phyloP scores from a whole-genome alignment of 306 rosid species.

The Quercus gilva region DNA sequence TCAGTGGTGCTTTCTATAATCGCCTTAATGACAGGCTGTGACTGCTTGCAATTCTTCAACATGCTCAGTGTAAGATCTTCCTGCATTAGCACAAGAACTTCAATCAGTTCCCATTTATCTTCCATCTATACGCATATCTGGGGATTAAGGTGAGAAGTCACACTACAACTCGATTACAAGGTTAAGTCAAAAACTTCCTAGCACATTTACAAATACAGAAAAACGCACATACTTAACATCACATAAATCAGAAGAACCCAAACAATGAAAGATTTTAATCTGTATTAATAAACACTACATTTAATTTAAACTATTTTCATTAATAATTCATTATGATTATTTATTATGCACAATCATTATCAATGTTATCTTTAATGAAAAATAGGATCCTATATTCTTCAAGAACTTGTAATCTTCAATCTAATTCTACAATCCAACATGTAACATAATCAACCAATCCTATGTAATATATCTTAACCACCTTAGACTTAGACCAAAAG shows the following conservation, averaged over 20 bases:
- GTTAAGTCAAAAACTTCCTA: not conserved
- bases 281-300: no score
- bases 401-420: no score
- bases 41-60: slow-evolving; percentile 70
- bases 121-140: not conserved
- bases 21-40: slow-evolving; percentile 53
- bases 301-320: no score
- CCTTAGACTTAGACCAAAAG: no score
- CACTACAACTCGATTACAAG: not conserved
- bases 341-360: no score
- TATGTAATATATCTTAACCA: no score
- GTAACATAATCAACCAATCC: no score
- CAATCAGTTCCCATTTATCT: slow-evolving; percentile 1
- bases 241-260: not conserved
- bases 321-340: no score
- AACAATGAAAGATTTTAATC: no score
- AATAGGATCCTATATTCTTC: no score
- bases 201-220: not conserved
- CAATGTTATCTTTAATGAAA: no score
- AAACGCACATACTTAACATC: not conserved
- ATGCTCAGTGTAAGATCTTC: slow-evolving; percentile 67
- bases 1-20: slow-evolving; percentile 66
- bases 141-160: not conserved
- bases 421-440: no score
- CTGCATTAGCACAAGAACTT: slow-evolving; percentile 36